phyloP scores from a whole-genome alignment of 2,329 filamentous ascomycete species.

The Nectriaceae sp. region DNA sequence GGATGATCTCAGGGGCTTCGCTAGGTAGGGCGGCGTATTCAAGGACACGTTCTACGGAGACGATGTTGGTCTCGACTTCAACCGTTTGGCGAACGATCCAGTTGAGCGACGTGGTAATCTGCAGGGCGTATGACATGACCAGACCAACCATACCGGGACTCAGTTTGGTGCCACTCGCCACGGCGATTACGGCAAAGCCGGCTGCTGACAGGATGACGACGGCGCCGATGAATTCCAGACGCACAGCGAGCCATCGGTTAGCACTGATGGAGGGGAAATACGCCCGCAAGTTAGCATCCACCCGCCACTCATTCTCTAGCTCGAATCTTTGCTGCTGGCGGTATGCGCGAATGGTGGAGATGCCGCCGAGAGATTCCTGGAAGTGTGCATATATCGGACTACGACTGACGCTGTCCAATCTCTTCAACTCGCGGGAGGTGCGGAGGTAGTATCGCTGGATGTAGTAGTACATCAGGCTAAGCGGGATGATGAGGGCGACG shows the following conservation, averaged over 20 bases:
- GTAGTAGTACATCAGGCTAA: constrained; percentile 80
- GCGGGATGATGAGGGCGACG: constrained; percentile 75
- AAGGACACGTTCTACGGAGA: constrained; percentile 94
- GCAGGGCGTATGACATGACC: constrained; percentile 94
- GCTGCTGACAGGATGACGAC: constrained; percentile 89
- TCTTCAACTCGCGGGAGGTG: constrained; percentile 94
- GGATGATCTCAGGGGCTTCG: constrained; percentile 92
- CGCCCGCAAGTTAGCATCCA: constrained; percentile 90
- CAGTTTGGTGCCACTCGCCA: constrained; percentile 65
- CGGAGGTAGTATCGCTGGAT: constrained; percentile 97
- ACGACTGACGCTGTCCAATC: constrained; percentile 90
- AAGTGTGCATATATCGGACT: constrained; percentile 98
- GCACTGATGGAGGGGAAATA: constrained; percentile 97
- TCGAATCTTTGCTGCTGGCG: constrained; percentile 85
- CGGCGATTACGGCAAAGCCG: constrained; percentile 77
- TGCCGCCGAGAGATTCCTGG: constrained; percentile 91
- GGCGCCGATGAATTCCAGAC: constrained; percentile 93
- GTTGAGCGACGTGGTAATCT: constrained; percentile 96
- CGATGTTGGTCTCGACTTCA: constrained; percentile 99
- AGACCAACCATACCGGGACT: constrained; percentile 81
- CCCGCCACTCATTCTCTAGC: constrained; percentile 94
- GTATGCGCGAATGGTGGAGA: constrained; percentile 95
- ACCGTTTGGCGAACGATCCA: constrained; percentile 99
- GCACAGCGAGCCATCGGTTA: constrained; percentile 90
- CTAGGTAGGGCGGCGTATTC: constrained; percentile 91